Base-by-base conservation (phyloP, 495 filamentous ascomycete genomes). In the Wilcoxina mikolae region DNA sequence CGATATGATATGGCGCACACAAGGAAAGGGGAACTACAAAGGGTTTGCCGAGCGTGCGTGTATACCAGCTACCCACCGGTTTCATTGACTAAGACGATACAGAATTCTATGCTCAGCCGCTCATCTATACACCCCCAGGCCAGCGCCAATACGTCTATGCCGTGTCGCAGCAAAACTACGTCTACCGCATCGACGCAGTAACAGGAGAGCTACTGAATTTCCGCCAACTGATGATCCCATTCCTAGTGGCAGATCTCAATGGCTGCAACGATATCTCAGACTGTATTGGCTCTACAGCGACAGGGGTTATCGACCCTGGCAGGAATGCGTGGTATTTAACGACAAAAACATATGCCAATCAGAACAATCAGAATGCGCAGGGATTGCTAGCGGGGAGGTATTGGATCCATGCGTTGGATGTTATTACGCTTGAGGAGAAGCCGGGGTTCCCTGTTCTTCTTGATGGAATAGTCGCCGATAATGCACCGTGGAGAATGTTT, bases 251-350 rank as follows among this genome's bases (percentile, higher is more conserved):
- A 0, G 74, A 74, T 56, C 58, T 70, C 10, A 60, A 69, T 56
- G 70, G 71, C 28, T 77, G 74, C 53, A 68, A 68, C 24, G 74
- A 76, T 56, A 72, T 76, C 31, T 62, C 62, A 1, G 61, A 68
- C 52, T 62, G 62, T 18, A 65, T 77, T 42, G 74, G 74, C 2
- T 68, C 74, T 45, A 75, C 67, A 23, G 68, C 65, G 0, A 74
- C 71, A 2, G 69, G 69, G n/a, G 68, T 75, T 17, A 76, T 77
- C 41, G 74, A 77, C 58, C 72, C 72, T 0, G 65, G 53, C 12
- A 69, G 72, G 0, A 67, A 69, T 4, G 68, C 69, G 35, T 68
- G 69, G 68, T 75, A 70, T 50, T 52, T 74, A 18, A 71, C 65
- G 0, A 62, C 72, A 4, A 74, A 74, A 51, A 72, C 70, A 4